A percentile compares a stretch with the other conserved stretches of the same genome.
Conservation (phyloP, 106 monocot genomes). For the Amphibolis antarctica region DNA sequence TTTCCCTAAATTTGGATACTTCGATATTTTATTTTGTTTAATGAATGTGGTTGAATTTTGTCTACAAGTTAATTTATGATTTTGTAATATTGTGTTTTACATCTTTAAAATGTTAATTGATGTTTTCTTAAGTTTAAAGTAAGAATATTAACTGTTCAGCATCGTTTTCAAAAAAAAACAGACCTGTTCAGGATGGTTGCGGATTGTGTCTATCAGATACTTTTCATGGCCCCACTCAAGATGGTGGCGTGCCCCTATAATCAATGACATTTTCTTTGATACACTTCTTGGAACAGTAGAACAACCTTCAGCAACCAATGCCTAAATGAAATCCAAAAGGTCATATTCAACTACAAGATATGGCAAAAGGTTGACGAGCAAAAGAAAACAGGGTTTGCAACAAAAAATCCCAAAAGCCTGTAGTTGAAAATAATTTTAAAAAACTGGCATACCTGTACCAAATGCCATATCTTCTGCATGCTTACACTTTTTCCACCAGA, state of each 20-base stretch:
- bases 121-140: too few species aligned
- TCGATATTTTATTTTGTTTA: too few species aligned
- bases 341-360: not conserved
- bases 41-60: too few species aligned
- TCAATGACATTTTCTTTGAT: conserved; percentile 81
- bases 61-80: too few species aligned
- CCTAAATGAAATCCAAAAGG: conserved; percentile 24
- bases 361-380: not conserved
- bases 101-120: too few species aligned
- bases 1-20: too few species aligned
- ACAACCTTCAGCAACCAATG: conserved; percentile 50
- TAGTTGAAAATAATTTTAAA: not conserved
- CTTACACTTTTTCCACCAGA: conserved; percentile 69
- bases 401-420: too few species aligned
- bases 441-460: conserved; percentile 54
- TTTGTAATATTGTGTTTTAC: too few species aligned
- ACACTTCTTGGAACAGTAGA: conserved; percentile 32
- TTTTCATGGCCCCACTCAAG: conserved; percentile 99
- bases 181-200: conserved; percentile 79
- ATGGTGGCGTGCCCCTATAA: conserved; percentile 82
- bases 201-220: conserved; percentile 76
- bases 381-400: too few species aligned
- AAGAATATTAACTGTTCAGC: too few species aligned
- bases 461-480: conserved; percentile 97
- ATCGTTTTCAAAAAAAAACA: not conserved